Evolutionary conservation across 2,329 filamentous ascomycete species (phyloP).

Genomic region (Tolypocladium endophyticum): DNA sequence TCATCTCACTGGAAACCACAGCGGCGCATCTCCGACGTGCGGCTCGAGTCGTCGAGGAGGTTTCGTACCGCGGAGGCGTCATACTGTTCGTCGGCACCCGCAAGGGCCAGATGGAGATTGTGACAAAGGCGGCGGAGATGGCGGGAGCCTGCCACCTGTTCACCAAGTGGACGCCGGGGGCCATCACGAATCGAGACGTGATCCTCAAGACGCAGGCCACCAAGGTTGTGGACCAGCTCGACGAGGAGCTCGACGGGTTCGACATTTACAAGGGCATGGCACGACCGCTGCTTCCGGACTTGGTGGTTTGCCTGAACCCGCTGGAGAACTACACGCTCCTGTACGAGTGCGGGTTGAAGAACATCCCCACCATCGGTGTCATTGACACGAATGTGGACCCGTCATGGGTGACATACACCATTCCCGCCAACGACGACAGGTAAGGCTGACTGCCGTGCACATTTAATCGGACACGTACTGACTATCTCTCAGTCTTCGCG

Average conservation of each 20-base stretch:
- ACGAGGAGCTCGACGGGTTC: constrained; percentile 51
- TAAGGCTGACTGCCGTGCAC: constrained; percentile 24
- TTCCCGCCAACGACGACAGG: constrained; percentile 95
- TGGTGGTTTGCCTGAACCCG: constrained; percentile 89
- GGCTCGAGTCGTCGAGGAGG: constrained; percentile 82
- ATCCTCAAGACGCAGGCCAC: constrained; percentile 63
- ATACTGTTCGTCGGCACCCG: constrained; percentile 88
- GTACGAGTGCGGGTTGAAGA: constrained; percentile 80
- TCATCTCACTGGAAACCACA: constrained; percentile 84
- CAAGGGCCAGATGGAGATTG: constrained; percentile 66
- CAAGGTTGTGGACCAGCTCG: constrained; percentile 68
- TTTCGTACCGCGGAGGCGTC: constrained; percentile 70
- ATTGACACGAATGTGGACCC: constrained; percentile 91
- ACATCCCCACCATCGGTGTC: constrained; percentile 87
- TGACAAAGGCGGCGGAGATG: constrained; percentile 71
- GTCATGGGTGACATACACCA: constrained; percentile 90
- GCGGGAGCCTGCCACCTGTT: constrained; percentile 80
- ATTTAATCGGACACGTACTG: constrained; percentile 8
- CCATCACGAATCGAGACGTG: constrained; percentile 85
- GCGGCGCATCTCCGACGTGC: constrained; percentile 85
- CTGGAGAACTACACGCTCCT: constrained; percentile 83
- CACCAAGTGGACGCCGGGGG: constrained; percentile 83
- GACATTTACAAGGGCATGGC: constrained; percentile 52
- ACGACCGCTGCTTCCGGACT: constrained; percentile 67
- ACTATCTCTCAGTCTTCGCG: constrained; percentile 54